These are phyloP conservation scores for Dactylellina sp. DNA, from an alignment of 2,329 filamentous ascomycete genomes.

Conservation along the genomic window DNA sequence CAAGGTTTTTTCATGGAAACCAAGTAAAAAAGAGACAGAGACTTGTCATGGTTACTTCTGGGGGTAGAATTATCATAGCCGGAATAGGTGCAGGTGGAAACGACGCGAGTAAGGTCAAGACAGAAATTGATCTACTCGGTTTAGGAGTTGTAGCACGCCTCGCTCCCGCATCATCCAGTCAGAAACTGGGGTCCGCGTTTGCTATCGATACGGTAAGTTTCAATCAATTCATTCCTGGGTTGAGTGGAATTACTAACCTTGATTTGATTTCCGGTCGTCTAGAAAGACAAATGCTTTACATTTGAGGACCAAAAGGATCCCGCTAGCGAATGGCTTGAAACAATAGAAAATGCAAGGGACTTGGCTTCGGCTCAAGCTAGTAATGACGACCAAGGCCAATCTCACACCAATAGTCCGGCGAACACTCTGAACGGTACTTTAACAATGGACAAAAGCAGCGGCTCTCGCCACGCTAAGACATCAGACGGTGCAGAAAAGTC, in stretches of 20 bases:
- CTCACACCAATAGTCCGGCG: constrained; percentile 70
- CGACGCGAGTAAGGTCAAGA: constrained; percentile 94
- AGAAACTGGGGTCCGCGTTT: constrained; percentile 78
- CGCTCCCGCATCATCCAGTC: constrained; percentile 74
- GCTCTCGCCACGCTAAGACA: constrained; percentile 68
- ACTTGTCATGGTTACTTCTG: constrained; percentile 93
- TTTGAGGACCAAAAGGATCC: constrained; percentile 92
- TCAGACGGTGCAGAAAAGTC: constrained; percentile 62
- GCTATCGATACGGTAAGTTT: constrained; percentile 85
- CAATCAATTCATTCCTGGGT: constrained; percentile 43
- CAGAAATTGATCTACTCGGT: constrained; percentile 89
- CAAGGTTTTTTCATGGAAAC: constrained; percentile 90
- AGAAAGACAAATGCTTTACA: constrained; percentile 89
- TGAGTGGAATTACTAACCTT: constrained; percentile 42
- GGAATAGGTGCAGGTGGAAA: constrained; percentile 76
- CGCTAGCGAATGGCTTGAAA: constrained; percentile 92
- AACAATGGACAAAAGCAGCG: constrained; percentile 69
- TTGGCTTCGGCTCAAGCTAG: constrained; percentile 72
- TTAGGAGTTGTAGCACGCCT: constrained; percentile 80
- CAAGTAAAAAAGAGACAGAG: constrained; percentile 92
- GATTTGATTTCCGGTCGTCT: constrained; percentile 59
- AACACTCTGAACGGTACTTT: constrained; percentile 75
- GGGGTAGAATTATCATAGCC: constrained; percentile 87
- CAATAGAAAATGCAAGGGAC: constrained; percentile 85
- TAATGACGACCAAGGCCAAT: constrained; percentile 43